Base-by-base conservation (phyloP, 169 alveolate species). In the Haemoproteus tartakovskyi region DNA sequence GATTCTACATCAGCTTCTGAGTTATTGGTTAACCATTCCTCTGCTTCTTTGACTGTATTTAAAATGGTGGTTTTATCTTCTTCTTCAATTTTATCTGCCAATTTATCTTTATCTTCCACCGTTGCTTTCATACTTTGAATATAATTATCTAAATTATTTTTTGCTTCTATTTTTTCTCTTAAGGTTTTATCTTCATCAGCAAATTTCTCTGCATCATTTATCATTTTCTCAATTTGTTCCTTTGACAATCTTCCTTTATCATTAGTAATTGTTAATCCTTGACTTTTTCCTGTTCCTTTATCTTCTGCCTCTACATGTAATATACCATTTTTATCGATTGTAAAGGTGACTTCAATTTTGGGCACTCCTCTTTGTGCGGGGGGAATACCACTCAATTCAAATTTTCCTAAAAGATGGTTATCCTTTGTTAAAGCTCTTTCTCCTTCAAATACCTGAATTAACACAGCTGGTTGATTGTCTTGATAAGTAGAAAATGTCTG, bases 331-430 rank as follows among this genome's bases (percentile, higher is more conserved):
- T 97, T 98, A 88, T 97, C 99, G 41, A 97, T 91, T 83, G 96
- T 99, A 78, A 96, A 97, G 12, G 98, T 93, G 60, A 97, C 99
- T 86, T 96, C 98, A 80, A 97, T 97, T 87, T 97, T 98, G 18
- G 99, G 99, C 4, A 95, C 98, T 30, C 98, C 98, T 46, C 99
- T 93, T n/a, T 99, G 99, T 11, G 98, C 98, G 1, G 98, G 98
- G 18, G 98, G 98, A 60, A 97, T 96, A 22, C 99, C 98, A 56
- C 96, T 98, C 54, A 96, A 85, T 86, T 94, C 96, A 97, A 96
- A 95, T 90, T 95, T 93, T 59, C 99, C 99, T 64, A 97, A 92
- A 38, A 94, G 81, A 80, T 97, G 95, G 92, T 96, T 96, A 88
- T 96, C 99, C 92, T 95, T 95, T 45, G 98, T 95, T 95, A 95